Base-by-base conservation (phyloP, 2,329 filamentous ascomycete genomes). In the Sarocladiaceae sp. region DNA sequence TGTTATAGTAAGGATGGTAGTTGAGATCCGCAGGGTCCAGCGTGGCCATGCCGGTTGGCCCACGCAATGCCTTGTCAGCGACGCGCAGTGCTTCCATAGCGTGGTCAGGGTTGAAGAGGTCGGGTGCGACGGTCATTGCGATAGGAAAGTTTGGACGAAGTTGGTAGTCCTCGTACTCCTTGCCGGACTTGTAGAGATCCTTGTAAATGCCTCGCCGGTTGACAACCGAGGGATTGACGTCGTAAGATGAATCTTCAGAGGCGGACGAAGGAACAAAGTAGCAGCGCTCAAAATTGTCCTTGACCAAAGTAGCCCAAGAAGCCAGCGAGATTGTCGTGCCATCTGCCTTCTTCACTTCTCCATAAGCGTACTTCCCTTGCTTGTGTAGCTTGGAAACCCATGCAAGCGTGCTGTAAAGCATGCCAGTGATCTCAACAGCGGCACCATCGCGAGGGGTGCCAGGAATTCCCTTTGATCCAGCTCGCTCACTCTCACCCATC, bases 191-290 rank as follows among this genome's bases (percentile, higher is more conserved):
- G 74, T 96, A 96, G 15, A 97, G 69, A 61, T 98, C 93, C 68
- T 98, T 98, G 79, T 98, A 98, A 59, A 98, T 94, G 49, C 93
- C 94, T 18, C 90, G 82, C 41, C 93, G 86, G 66, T 95, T 94
- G 68, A 97, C 68, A 39, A 96, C 73, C 12, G 67, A 68, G 1
- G 86, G 55, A 63, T 96, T 89, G 55, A 98, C 74, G 51, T 93
- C 87, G 66, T 95, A 89, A 42, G 83, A 68, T 42, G 61, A 58
- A 62, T 95, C 91, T 1, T 95, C 83, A 0, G 75, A 71, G 1
- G 81, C 58, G 27, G 83, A 73, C 12, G 74, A 55, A 0, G 93
- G 93, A 23, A 98, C 74, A 58, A 87, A 97, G 72, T 93, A 98
- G 64, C 86, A 90, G 45, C 82, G 80, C 66, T 98, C 93, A 62